Conservation (phyloP, 1,284 basidiomycete species). For the Wallemia hederae region DNA sequence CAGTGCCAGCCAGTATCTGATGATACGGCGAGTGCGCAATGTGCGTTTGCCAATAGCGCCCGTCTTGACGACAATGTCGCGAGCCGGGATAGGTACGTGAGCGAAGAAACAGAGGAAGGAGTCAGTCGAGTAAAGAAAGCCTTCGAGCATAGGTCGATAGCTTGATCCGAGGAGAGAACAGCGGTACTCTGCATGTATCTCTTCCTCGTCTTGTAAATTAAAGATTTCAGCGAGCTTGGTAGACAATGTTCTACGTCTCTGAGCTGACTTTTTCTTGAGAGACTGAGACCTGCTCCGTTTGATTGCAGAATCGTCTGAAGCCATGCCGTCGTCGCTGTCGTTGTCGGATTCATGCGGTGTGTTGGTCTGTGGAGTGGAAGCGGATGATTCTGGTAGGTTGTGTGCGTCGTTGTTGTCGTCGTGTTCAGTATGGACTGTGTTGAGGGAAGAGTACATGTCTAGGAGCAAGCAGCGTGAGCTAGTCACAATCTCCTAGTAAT, state of each 20-base stretch:
- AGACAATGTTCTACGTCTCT: not conserved
- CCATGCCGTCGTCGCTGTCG: not conserved
- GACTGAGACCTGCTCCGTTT: not conserved
- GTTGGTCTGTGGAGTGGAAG: not conserved
- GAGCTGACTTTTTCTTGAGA: not conserved
- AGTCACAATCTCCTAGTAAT: not conserved
- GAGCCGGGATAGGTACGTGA: slow-evolving; percentile 34
- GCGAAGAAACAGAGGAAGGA: slow-evolving; percentile 88
- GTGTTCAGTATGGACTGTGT: not conserved
- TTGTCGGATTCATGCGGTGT: not conserved
- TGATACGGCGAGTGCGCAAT: slow-evolving; percentile 55
- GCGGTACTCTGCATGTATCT: not conserved
- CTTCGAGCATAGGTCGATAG: slow-evolving; percentile 36
- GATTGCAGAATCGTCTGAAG: not conserved
- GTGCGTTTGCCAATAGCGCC: slow-evolving; percentile 58
- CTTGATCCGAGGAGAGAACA: not conserved
- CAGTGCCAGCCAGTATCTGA: slow-evolving; percentile 74
- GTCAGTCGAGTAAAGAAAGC: slow-evolving; percentile 83
- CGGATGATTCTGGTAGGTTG: not conserved
- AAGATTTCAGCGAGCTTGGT: not conserved
- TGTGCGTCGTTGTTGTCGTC: not conserved
- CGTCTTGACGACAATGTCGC: slow-evolving; percentile 66
- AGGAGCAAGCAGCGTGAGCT: not conserved
- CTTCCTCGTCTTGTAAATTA: not conserved
- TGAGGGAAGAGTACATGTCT: not conserved